These are phyloP conservation scores for Tetragonia tetragonoides DNA, from an alignment of 148 eudicot genomes.

Conservation along the genomic window DNA sequence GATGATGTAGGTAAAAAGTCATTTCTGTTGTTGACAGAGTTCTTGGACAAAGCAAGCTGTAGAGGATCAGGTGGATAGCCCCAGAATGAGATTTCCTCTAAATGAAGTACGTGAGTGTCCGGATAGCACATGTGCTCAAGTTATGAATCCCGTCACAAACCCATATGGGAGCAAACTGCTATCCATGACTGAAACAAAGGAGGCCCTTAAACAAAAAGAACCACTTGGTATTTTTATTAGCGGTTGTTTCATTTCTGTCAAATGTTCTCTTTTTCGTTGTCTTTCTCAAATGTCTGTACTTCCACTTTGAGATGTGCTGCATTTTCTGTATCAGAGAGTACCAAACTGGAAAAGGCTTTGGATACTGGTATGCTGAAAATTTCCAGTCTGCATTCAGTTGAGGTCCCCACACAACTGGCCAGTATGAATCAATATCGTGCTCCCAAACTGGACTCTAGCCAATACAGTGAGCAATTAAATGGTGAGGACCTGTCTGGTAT, in stretches of 20 bases:
- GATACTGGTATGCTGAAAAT: conserved; percentile 14
- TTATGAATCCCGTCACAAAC: conserved; percentile 23
- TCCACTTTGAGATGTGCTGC: background rate
- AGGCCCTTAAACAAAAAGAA: conserved; percentile 23
- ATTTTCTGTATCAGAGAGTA: background rate
- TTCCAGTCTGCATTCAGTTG: conserved; percentile 23
- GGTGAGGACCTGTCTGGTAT: conserved; percentile 21
- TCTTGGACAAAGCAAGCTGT: conserved; percentile 49
- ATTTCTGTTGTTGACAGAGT: conserved; percentile 28
- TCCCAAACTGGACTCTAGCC: conserved; percentile 20
- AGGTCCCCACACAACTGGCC: conserved; percentile 23
- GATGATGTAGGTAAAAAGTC: no score
- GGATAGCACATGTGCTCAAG: conserved; percentile 47
- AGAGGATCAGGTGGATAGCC: conserved; percentile 35
- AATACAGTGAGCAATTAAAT: conserved; percentile 6
- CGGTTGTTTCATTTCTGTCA: background rate
- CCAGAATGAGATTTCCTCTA: conserved; percentile 23
- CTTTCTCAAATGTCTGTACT: background rate
- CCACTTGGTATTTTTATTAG: conserved; percentile 17
- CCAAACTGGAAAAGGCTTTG: conserved; percentile 19
- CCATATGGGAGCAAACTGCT: background rate
- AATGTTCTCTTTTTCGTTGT: background rate
- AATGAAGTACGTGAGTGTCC: conserved; percentile 32
- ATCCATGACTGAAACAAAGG: background rate
- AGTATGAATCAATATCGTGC: conserved; percentile 20